Evolutionary conservation across 495 filamentous ascomycete species (phyloP), one percentile per base, ranked within the genome.

Genomic region (Xeromyces bisporus): DNA sequence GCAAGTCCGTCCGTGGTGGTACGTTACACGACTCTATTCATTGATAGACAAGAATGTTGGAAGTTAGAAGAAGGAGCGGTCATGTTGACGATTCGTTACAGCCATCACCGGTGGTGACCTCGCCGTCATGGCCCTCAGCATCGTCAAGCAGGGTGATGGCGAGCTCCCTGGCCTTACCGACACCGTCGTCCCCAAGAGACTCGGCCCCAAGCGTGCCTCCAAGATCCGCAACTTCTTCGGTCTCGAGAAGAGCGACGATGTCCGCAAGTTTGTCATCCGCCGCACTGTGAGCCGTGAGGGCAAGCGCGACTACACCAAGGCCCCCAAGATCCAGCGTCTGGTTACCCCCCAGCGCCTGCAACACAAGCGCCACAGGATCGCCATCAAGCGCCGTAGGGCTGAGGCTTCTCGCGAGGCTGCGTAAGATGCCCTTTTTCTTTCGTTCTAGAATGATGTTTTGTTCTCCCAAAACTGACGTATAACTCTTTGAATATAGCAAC

Each of bases 191-290:
- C 91, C 89, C 57, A 96, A 97, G 77, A 75, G 89, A 45, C 76
- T 97, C 47, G 89, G 89, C 41, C 89, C 89, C 66, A 97, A 97
- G 84, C 73, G 89, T 53, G 89, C 89, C 53, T 93, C 85, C 60
- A 96, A 94, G 85, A 93, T 97, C 67, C 77, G 87, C 56, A 75
- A 73, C 54, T 96, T 97, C 75, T 97, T 97, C 67, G 73, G 82
- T 63, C 77, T 97, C 71, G 79, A 73, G 77, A 94, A 94, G 82
- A 84, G 94, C 69, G 89, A 97, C 67, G 89, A 97, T 80, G 89
- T 97, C 77, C 68, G 86, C 71, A 92, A 94, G 66, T 97, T 91
- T 71, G 89, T 97, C 58, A 93, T 97, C 56, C 91, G 89, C 51
- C 91, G 89, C 59, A 91, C 93, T 57, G 77, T 97, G 55, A 93